A percentile compares a stretch with the other conserved stretches of the same genome.
phyloP scores from a whole-genome alignment of 352 stramenopile species.

The Chrysophaeum taylorii region DNA sequence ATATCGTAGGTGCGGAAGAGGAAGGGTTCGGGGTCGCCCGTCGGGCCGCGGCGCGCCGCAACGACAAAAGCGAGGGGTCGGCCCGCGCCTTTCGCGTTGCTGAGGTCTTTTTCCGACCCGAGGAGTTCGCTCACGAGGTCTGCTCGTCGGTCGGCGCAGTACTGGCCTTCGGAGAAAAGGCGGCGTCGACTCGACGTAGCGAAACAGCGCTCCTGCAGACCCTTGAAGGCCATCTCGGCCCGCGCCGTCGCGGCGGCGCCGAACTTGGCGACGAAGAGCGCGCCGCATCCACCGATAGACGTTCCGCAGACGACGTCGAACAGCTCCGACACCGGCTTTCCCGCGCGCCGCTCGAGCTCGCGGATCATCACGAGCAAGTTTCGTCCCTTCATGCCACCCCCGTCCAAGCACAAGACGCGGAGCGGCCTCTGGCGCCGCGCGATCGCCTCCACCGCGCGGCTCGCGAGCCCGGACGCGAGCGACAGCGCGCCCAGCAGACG shows the following conservation, averaged over 20 bases:
- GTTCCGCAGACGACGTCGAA: constrained; percentile 15
- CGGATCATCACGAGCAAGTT: not conserved
- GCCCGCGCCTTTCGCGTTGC: too few relatives aligned
- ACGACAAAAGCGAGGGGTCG: not conserved
- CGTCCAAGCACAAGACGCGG: constrained; percentile 3
- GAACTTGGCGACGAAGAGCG: not conserved
- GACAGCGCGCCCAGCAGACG: too few relatives aligned
- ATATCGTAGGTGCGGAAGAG: constrained; percentile 12
- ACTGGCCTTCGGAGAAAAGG: not conserved
- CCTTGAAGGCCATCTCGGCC: not conserved
- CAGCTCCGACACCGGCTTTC: not conserved
- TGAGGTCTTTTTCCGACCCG: not conserved
- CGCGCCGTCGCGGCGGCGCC: not conserved
- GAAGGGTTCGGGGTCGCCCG: not conserved
- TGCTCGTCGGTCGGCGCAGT: too few relatives aligned
- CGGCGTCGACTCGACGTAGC: not conserved
- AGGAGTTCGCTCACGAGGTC: not conserved
- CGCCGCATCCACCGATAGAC: constrained; percentile 2
- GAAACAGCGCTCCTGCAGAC: not conserved
- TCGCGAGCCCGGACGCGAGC: too few relatives aligned
- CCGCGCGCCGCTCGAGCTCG: not conserved
- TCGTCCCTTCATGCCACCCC: not conserved
- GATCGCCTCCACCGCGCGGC: too few relatives aligned
- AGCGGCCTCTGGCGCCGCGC: not conserved
- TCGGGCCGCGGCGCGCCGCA: not conserved